Evolutionary conservation across 2,329 filamentous ascomycete species (phyloP).

Genomic region (Juglanconis oblonga): DNA sequence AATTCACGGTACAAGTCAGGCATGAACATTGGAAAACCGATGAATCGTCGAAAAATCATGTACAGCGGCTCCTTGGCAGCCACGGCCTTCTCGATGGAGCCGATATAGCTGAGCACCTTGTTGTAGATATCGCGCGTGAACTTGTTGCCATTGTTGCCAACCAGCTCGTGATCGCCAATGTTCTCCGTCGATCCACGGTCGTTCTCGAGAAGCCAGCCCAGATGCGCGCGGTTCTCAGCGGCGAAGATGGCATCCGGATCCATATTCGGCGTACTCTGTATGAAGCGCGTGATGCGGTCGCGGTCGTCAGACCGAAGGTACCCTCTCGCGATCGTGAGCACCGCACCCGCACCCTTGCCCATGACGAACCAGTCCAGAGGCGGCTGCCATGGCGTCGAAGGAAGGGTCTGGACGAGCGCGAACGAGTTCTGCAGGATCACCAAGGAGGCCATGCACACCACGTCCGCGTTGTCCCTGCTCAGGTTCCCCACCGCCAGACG

Average conservation of each 20-base stretch:
- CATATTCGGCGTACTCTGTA: conserved; percentile 27
- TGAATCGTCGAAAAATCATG: conserved; percentile 32
- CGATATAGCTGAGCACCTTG: conserved; percentile 32
- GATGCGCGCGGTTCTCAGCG: conserved; percentile 26
- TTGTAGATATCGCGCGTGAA: conserved; percentile 27
- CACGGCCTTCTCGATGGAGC: conserved; percentile 29
- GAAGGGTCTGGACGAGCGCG: conserved; percentile 35
- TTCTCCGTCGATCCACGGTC: conserved; percentile 22
- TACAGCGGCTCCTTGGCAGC: conserved; percentile 28
- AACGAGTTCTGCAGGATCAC: conserved; percentile 35
- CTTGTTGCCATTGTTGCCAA: conserved; percentile 21
- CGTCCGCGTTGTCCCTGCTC: conserved; percentile 29
- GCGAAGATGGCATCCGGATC: conserved; percentile 30
- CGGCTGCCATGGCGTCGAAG: conserved; percentile 34
- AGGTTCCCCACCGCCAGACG: conserved; percentile 32
- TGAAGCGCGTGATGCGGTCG: conserved; percentile 26
- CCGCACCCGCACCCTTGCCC: conserved; percentile 32
- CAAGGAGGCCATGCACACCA: conserved; percentile 33
- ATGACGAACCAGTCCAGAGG: conserved; percentile 35
- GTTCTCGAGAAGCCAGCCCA: conserved; percentile 34
- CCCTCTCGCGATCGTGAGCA: conserved; percentile 28
- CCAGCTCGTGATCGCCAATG: conserved; percentile 28
- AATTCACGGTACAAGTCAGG: conserved; percentile 32
- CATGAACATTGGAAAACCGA: conserved; percentile 34
- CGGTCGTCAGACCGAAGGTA: conserved; percentile 21